Conservation (phyloP, 305 asterid genomes). For the Rubia peregrina region DNA sequence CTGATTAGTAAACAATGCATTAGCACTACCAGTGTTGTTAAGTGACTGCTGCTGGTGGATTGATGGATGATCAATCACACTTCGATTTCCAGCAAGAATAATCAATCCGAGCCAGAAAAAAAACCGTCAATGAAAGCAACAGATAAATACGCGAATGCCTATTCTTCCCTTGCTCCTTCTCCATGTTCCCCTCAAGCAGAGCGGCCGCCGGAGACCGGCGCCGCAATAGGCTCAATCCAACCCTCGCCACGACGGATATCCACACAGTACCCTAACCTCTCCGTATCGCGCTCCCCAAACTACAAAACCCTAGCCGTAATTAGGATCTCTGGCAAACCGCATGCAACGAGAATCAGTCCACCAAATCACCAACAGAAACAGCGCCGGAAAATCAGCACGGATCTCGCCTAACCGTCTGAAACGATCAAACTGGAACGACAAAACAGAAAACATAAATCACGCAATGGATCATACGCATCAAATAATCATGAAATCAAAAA, state of each 20-base stretch:
- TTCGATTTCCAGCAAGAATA: conserved; percentile 32
- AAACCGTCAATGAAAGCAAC: conserved; percentile 41
- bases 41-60: conserved; percentile 10
- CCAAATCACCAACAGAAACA: background rate
- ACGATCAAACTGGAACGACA: background rate
- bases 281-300: background rate
- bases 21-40: background rate
- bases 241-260: conserved; percentile 5
- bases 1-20: too few species aligned
- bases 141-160: conserved; percentile 46
- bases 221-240: conserved; percentile 27
- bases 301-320: background rate
- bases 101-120: conserved; percentile 66
- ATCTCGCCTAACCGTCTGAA: background rate
- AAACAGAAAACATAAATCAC: background rate
- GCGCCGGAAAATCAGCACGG: background rate
- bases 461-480: background rate
- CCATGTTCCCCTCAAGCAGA: conserved; percentile 39
- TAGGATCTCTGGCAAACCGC: background rate
- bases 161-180: conserved; percentile 47
- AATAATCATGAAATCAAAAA: background rate
- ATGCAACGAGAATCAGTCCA: background rate
- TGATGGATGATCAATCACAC: conserved; percentile 17
- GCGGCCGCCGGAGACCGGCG: conserved; percentile 40
- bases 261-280: background rate